Percentiles rank a stretch among this genome's conserved stretches.
Evolutionary conservation across 768 basidiomycete genomes (phyloP).

Genomic region (Phanerodontia chrysosporium): DNA sequence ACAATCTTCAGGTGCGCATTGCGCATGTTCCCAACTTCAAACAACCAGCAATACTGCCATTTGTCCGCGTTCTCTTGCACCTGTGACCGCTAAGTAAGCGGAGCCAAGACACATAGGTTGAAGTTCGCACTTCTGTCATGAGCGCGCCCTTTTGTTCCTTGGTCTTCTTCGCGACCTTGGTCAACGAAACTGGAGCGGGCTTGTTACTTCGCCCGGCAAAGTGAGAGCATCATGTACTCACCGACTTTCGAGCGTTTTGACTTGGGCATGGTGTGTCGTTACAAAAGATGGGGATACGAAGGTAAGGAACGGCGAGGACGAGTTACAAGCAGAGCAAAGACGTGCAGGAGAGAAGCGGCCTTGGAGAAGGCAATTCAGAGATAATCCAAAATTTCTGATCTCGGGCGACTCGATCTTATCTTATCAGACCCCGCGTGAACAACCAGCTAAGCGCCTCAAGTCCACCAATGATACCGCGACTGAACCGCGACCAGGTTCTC

Average conservation of each 20-base stretch:
- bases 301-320: neutral
- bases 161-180: slow-evolving; percentile 92
- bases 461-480: no score
- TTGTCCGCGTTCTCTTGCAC: slow-evolving; percentile 81
- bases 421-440: neutral
- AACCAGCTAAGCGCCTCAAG: no score
- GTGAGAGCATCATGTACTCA: slow-evolving; percentile 36
- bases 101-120: neutral
- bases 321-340: neutral
- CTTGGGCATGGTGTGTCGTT: slow-evolving; percentile 59
- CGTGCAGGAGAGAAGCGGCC: neutral
- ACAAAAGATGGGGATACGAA: neutral
- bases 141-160: slow-evolving; percentile 84
- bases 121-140: slow-evolving; percentile 62
- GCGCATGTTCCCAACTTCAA: slow-evolving; percentile 93
- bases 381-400: slow-evolving; percentile 10
- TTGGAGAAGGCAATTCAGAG: neutral
- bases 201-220: no score
- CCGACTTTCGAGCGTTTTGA: slow-evolving; percentile 89
- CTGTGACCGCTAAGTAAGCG: slow-evolving; percentile 33
- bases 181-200: slow-evolving; percentile 68
- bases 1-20: slow-evolving; percentile 94
- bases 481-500: no score
- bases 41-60: slow-evolving; percentile 95
- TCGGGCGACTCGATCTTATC: neutral